Percentiles rank a stretch among this genome's conserved stretches.
These are phyloP conservation scores for Xylaria acuta DNA, from an alignment of 495 filamentous ascomycete genomes.

Conservation along the genomic window DNA sequence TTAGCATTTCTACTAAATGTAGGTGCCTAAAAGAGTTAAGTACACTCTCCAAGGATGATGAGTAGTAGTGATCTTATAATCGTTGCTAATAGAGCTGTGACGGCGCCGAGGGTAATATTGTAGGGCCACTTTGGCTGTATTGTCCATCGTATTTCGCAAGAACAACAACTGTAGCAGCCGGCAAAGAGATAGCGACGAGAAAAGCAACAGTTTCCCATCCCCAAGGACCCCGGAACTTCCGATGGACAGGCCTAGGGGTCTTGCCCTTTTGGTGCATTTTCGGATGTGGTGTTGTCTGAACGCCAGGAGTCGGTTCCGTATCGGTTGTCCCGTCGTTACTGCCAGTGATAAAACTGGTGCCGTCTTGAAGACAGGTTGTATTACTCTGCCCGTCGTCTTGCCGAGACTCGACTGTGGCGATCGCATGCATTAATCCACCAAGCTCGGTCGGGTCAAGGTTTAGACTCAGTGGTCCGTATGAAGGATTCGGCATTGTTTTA, in stretches of 20 bases:
- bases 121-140: neutral
- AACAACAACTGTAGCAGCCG: neutral
- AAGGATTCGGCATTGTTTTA: neutral
- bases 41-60: neutral
- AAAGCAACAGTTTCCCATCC: neutral
- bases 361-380: neutral
- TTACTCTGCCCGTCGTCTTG: neutral
- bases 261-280: neutral
- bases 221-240: neutral
- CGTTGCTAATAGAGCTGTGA: neutral
- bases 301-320: neutral
- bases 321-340: neutral
- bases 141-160: neutral
- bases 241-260: neutral
- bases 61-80: neutral
- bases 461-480: neutral
- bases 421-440: neutral
- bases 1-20: neutral
- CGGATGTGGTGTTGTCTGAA: neutral
- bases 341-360: neutral
- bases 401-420: neutral
- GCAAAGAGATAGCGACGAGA: neutral
- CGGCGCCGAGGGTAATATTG: neutral
- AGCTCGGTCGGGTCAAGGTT: neutral
- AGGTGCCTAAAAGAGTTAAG: neutral